Evolutionary conservation across 1,284 basidiomycete genomes (phyloP).

Genomic region (Ustilago curta): DNA sequence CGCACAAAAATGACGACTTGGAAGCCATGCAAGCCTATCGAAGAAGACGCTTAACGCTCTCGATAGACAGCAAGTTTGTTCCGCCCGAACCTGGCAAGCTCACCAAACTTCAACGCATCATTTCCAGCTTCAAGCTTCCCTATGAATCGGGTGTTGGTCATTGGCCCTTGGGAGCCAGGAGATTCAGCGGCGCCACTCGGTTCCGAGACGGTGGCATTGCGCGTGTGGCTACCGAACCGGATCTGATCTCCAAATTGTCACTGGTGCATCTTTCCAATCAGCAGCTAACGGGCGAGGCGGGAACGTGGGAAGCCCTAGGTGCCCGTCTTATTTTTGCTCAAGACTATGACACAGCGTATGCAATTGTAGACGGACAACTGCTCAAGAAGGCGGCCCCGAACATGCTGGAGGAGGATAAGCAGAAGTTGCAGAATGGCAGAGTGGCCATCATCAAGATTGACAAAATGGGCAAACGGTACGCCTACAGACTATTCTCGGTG

Average conservation of each 20-base stretch:
- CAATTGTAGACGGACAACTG: conserved; percentile 3
- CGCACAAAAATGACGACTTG: too few relatives aligned
- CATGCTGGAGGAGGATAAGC: conserved; percentile 1
- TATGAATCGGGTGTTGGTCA: not conserved
- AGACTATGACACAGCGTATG: not conserved
- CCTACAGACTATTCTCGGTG: conserved; percentile 9
- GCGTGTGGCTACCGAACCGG: not conserved
- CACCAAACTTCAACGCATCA: not conserved
- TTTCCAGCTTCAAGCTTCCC: not conserved
- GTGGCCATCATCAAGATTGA: conserved; percentile 9
- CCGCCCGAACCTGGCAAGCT: too few relatives aligned
- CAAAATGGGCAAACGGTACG: not conserved
- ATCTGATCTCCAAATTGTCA: not conserved
- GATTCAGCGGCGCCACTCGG: not conserved
- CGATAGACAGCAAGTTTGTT: too few relatives aligned
- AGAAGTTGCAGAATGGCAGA: not conserved
- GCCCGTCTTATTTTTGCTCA: conserved; percentile 11
- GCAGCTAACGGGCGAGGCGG: not conserved
- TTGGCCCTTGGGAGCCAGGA: not conserved
- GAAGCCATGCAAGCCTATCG: too few relatives aligned
- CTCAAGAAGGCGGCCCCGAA: conserved; percentile 9
- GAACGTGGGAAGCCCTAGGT: not conserved
- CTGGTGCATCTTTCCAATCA: not conserved
- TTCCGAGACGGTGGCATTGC: too few relatives aligned
- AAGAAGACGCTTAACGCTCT: too few relatives aligned